Evolutionary conservation across 345 rosid species (phyloP).

Genomic region (Gossypium thurberi): DNA sequence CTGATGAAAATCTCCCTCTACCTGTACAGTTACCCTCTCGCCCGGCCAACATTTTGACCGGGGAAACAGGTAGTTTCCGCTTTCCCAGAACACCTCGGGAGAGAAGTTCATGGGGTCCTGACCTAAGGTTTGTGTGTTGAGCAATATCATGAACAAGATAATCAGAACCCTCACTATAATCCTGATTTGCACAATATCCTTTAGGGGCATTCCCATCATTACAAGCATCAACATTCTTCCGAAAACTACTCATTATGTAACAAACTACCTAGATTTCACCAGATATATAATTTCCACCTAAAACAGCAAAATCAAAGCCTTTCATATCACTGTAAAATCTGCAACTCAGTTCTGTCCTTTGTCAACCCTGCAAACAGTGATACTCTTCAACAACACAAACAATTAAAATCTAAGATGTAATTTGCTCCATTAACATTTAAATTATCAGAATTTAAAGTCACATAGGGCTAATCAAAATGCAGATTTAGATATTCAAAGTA

Average conservation of each 20-base stretch:
- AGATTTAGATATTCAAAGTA: neutral
- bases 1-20: constrained; percentile 49
- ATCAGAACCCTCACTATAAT: constrained; percentile 14
- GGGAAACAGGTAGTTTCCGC: constrained; percentile 37
- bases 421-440: neutral
- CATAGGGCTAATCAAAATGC: neutral
- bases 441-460: neutral
- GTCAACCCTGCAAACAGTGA: constrained; percentile 4
- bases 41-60: constrained; percentile 54
- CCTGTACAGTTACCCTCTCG: constrained; percentile 55
- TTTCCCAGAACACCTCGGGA: constrained; percentile 17
- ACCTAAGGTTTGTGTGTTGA: constrained; percentile 45
- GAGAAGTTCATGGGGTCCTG: constrained; percentile 35
- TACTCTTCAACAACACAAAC: neutral
- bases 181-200: constrained; percentile 7
- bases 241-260: constrained; percentile 23
- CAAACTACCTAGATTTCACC: neutral
- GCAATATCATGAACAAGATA: constrained; percentile 41
- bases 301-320: neutral
- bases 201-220: constrained; percentile 19
- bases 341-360: neutral
- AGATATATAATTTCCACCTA: neutral
- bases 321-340: neutral
- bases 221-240: constrained; percentile 15
- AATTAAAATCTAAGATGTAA: neutral